phyloP scores from a whole-genome alignment of 345 rosid genomes.

The Mangifera indica region DNA sequence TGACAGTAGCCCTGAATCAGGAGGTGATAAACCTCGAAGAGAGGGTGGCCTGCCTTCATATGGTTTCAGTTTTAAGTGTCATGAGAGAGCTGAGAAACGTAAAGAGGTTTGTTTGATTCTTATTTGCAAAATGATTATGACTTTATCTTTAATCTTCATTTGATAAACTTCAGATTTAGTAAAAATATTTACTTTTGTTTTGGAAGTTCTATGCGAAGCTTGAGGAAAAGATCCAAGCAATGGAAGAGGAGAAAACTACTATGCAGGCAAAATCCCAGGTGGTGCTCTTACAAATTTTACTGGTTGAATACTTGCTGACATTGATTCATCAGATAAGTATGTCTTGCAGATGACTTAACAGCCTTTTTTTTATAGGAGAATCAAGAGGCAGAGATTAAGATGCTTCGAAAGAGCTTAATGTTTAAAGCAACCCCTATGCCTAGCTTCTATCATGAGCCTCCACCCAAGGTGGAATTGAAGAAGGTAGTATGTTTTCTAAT shows the following conservation, averaged over 20 bases:
- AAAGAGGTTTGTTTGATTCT: slow-evolving; percentile 34
- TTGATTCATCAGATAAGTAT: background rate
- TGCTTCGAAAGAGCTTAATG: slow-evolving; percentile 37
- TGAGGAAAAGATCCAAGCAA: slow-evolving; percentile 46
- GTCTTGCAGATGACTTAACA: background rate
- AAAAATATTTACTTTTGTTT: slow-evolving; percentile 11
- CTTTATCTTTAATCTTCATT: background rate
- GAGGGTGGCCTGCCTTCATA: slow-evolving; percentile 35
- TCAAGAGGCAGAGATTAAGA: slow-evolving; percentile 40
- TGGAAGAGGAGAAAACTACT: slow-evolving; percentile 36
- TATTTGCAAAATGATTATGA: slow-evolving; percentile 1
- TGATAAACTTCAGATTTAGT: background rate
- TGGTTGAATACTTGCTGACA: background rate
- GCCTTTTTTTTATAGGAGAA: slow-evolving; percentile 27
- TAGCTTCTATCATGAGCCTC: slow-evolving; percentile 39
- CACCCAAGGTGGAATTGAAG: slow-evolving; percentile 40
- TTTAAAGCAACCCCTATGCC: slow-evolving; percentile 51
- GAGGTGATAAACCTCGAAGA: slow-evolving; percentile 31
- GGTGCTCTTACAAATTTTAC: background rate
- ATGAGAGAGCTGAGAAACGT: slow-evolving; percentile 48
- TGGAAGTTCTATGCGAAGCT: slow-evolving; percentile 38
- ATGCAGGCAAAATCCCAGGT: slow-evolving; percentile 45
- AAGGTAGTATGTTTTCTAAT: slow-evolving; percentile 27
- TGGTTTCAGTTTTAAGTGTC: slow-evolving; percentile 46
- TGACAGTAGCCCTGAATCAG: slow-evolving; percentile 29